Evolutionary conservation across 1,284 basidiomycete genomes (phyloP).

Genomic region (Ustilago lituana): DNA sequence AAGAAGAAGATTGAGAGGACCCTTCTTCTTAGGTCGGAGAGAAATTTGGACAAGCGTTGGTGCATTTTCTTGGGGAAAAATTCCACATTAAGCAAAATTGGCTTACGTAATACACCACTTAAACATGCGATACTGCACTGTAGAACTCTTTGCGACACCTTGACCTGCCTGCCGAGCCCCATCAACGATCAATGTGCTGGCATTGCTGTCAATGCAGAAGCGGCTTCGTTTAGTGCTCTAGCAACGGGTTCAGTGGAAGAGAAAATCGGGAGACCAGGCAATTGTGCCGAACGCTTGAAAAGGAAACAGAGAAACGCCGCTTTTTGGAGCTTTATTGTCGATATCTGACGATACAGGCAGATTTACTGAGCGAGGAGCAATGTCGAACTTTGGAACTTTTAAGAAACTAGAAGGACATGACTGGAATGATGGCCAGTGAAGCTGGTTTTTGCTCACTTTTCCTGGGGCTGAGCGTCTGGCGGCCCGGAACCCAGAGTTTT

Average conservation of each 20-base stretch:
- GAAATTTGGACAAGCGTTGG: slow-evolving; percentile 3
- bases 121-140: too few species aligned
- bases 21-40: slow-evolving; percentile 10
- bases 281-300: too few species aligned
- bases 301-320: background rate
- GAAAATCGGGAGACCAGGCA: too few species aligned
- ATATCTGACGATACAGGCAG: slow-evolving; percentile 9
- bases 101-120: slow-evolving; percentile 39
- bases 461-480: background rate
- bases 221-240: too few species aligned
- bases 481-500: background rate
- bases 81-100: slow-evolving; percentile 11
- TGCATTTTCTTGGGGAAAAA: slow-evolving; percentile 19
- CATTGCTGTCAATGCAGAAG: background rate
- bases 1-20: slow-evolving; percentile 1
- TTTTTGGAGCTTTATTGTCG: background rate
- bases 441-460: background rate
- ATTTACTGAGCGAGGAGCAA: too few species aligned
- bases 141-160: too few species aligned
- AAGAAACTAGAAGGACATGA: too few species aligned
- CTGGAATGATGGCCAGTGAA: too few species aligned
- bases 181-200: too few species aligned
- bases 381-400: too few species aligned
- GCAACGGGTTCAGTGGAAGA: too few species aligned
- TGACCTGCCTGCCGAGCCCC: too few species aligned